These are phyloP conservation scores for Melanomma pulvis-pyrius DNA, from an alignment of 495 filamentous ascomycete genomes.

Conservation along the genomic window DNA sequence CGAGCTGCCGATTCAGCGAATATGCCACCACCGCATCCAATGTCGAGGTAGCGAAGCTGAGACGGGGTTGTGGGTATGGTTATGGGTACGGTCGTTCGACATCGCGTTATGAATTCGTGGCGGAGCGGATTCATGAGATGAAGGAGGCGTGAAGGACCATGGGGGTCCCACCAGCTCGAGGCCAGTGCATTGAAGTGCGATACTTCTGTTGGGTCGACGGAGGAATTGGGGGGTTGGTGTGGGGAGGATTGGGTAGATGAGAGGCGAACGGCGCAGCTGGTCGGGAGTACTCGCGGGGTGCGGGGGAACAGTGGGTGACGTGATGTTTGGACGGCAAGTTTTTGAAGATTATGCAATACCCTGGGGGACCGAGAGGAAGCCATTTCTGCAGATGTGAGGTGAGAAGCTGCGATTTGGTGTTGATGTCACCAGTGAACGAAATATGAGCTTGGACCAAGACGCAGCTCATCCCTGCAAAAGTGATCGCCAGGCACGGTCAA, in stretches of 20 bases:
- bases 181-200: conserved; percentile 94
- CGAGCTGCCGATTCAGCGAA: conserved; percentile 91
- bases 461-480: not conserved
- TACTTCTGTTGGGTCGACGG: conserved; percentile 78
- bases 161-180: conserved; percentile 95
- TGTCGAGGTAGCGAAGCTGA: conserved; percentile 70
- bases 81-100: conserved; percentile 55
- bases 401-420: conserved; percentile 2
- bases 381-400: conserved; percentile 8
- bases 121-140: conserved; percentile 98
- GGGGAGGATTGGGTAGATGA: conserved; percentile 2
- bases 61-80: conserved; percentile 18
- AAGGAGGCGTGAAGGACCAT: conserved; percentile 86
- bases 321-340: not conserved
- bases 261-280: not conserved
- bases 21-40: conserved; percentile 96
- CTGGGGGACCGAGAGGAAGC: not conserved
- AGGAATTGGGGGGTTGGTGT: conserved; percentile 22
- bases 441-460: not conserved
- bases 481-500: not conserved
- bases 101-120: conserved; percentile 83
- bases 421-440: conserved; percentile 19
- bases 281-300: not conserved
- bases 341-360: not conserved
- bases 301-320: not conserved